Base-by-base conservation (phyloP, 2,329 filamentous ascomycete genomes). In the Colletotrichum graminicola region DNA sequence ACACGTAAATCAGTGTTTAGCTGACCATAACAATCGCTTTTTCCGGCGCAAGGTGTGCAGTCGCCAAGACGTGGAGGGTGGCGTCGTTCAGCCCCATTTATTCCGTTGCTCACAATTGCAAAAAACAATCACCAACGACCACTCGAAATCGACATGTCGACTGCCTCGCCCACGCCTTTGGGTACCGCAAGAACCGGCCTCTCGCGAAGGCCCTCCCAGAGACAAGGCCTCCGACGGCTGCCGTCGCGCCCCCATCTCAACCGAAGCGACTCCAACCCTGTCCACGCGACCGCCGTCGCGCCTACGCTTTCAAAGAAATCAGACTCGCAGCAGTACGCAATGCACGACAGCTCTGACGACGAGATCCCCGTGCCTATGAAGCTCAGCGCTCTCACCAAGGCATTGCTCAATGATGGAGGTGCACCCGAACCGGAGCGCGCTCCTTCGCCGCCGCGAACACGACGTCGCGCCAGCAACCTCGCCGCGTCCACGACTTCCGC, bases 361-460 rank as follows among this genome's bases (percentile, higher is more conserved):
- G 95, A 98, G 82, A 93, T 97, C 36, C 93, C 93, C 21, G 92
- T 94, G 75, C 94, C 94, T 76, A 94, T 96, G 89, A 97, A 96
- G 83, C 92, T 98, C 79, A 98, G 94, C 79, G 94, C 95, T 76
- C 89, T 96, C 75, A 97, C 95, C 60, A 95, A 96, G 79, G 95
- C 94, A 26, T 86, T 98, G 21, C 86, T 98, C 32, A 89, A 90
- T 68, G 89, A 91, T 71, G 88, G 88, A 54, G 84, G 86, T 61
- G 87, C 84, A 4, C 86, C 89, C 11, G 84, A 85, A 73, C 80
- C 76, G 3, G 74, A 80, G 34, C 79, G 81, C 16, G 78, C 82
- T 2, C 78, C 83, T 7, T 86, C 87, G 7, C 85, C 86, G 2
- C 81, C 84, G 29, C 78, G 82, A 70, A 86, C 84, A 29, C 84